A percentile compares a stretch with the other conserved stretches of the same genome.
phyloP scores from a whole-genome alignment of 345 rosid genomes.

The Ceriops decandra region DNA sequence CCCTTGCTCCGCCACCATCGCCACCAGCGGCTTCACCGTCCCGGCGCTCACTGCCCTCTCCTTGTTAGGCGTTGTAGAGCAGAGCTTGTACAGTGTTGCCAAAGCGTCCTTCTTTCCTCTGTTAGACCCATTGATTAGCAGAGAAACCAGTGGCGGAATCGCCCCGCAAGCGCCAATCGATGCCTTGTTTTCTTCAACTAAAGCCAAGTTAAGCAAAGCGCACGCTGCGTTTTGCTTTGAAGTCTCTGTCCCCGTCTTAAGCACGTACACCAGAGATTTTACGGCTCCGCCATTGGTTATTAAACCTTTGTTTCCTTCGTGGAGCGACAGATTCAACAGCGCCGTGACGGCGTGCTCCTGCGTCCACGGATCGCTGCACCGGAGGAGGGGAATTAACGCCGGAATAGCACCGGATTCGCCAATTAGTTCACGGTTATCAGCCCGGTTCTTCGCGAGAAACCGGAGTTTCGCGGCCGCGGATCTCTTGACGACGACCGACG shows the following conservation, averaged over 20 bases:
- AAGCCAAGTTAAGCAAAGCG: constrained; percentile 78
- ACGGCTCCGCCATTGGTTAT: constrained; percentile 72
- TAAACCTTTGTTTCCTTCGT: constrained; percentile 56
- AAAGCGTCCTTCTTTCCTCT: constrained; percentile 88
- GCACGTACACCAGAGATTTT: constrained; percentile 77
- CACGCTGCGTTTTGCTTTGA: constrained; percentile 97
- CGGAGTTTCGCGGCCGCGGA: constrained; percentile 94
- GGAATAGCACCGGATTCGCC: constrained; percentile 97
- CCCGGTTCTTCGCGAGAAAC: constrained; percentile 77
- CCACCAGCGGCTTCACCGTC: constrained; percentile 82
- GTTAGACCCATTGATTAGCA: constrained; percentile 64
- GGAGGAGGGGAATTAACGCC: constrained; percentile 72
- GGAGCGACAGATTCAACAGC: constrained; percentile 72
- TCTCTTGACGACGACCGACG: constrained; percentile 71
- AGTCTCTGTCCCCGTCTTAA: constrained; percentile 84
- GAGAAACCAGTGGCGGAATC: constrained; percentile 84
- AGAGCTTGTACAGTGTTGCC: constrained; percentile 89
- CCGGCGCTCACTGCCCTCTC: constrained; percentile 92
- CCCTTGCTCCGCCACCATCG: constrained; percentile 68
- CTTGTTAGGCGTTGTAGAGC: constrained; percentile 71
- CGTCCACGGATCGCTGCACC: constrained; percentile 81
- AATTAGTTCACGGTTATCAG: constrained; percentile 74
- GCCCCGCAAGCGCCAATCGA: constrained; percentile 93
- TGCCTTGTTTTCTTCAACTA: constrained; percentile 77
- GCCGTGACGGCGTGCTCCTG: constrained; percentile 98